These are phyloP conservation scores for Cyclocybe aegerita DNA, from an alignment of 768 basidiomycete species.

Conservation along the genomic window DNA sequence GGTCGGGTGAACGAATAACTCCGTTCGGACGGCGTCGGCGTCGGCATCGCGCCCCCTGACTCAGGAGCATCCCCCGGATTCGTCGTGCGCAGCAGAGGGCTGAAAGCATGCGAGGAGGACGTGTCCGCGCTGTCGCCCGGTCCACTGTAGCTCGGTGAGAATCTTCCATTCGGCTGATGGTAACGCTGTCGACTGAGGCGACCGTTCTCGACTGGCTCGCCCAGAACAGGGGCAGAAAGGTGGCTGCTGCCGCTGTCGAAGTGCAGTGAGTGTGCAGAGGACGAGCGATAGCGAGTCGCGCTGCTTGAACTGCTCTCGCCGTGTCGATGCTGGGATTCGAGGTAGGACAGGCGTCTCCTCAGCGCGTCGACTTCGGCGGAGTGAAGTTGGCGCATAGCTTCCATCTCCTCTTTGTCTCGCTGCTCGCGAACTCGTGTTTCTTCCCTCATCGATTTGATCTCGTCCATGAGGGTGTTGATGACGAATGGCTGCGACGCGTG, in stretches of 20 bases:
- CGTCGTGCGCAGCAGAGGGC: too few species aligned
- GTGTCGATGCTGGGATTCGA: constrained; percentile 17
- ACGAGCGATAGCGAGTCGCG: background rate
- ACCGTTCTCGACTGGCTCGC: background rate
- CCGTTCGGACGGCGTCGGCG: constrained; percentile 9
- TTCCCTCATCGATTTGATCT: constrained; percentile 19
- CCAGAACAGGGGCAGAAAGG: background rate
- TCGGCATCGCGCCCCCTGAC: background rate
- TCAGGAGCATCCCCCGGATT: too few species aligned
- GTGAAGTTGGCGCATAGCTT: constrained; percentile 20
- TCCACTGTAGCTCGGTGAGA: too few species aligned
- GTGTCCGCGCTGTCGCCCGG: too few species aligned
- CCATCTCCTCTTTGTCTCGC: constrained; percentile 18
- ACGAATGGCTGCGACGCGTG: constrained; percentile 8
- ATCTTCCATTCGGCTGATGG: background rate
- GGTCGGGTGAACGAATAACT: constrained; percentile 6
- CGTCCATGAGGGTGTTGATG: constrained; percentile 16
- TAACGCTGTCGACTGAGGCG: background rate
- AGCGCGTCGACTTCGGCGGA: constrained; percentile 24
- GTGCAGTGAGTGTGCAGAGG: background rate
- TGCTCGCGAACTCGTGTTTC: constrained; percentile 14
- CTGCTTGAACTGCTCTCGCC: background rate
- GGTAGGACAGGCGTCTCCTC: constrained; percentile 18
- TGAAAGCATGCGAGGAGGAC: too few species aligned
- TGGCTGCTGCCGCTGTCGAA: background rate